A percentile compares a stretch with the other conserved stretches of the same genome.
These are phyloP conservation scores for Astrothelium macrocarpum DNA, from an alignment of 495 filamentous ascomycete species.

Conservation along the genomic window DNA sequence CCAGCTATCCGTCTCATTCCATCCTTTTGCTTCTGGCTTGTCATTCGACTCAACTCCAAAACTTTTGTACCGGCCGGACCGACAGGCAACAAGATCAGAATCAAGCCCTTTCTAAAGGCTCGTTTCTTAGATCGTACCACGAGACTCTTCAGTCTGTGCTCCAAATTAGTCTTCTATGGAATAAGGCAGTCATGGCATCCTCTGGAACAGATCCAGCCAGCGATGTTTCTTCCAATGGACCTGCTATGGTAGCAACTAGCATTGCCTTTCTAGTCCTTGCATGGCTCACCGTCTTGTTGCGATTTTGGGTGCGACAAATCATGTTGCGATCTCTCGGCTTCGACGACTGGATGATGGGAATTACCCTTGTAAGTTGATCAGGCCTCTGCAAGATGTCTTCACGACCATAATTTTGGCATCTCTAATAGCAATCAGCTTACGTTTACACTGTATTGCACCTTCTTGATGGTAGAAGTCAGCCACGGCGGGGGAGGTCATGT, in stretches of 20 bases:
- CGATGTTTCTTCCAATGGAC: neutral
- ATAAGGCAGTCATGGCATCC: neutral
- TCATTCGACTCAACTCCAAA: neutral
- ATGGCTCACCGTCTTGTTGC: slow-evolving; percentile 24
- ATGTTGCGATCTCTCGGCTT: slow-evolving; percentile 26
- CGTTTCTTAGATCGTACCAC: no score
- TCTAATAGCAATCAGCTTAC: slow-evolving; percentile 6
- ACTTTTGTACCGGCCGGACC: neutral
- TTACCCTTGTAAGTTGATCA: slow-evolving; percentile 19
- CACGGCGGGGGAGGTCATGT: neutral
- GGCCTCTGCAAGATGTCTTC: neutral
- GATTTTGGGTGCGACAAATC: slow-evolving; percentile 24
- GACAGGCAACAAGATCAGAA: neutral
- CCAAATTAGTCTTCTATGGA: neutral
- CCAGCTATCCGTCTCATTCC: neutral
- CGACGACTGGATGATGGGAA: slow-evolving; percentile 28
- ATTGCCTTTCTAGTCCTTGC: slow-evolving; percentile 20
- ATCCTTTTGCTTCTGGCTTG: neutral
- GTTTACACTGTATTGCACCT: slow-evolving; percentile 6
- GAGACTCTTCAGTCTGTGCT: neutral
- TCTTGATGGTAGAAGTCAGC: slow-evolving; percentile 3
- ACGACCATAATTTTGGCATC: neutral
- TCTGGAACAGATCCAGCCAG: neutral
- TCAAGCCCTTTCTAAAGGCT: no score
- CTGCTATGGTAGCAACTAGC: neutral